Conservation (phyloP, 164 flowering plant species). For the Warburgia ugandensis region DNA sequence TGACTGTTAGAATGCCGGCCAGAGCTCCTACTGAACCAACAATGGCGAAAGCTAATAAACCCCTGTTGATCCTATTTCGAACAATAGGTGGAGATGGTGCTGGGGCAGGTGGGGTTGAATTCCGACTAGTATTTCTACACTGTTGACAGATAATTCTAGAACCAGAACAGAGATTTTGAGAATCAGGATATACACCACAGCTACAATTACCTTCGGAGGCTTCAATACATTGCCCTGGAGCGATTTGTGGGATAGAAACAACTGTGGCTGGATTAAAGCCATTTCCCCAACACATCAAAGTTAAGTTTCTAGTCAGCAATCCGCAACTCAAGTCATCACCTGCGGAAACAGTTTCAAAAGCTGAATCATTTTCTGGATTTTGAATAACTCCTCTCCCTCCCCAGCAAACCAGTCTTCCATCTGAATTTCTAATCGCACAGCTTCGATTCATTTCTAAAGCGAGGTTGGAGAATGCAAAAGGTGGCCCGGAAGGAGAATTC, state of each 20-base stretch:
- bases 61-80: slow-evolving; percentile 26
- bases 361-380: slow-evolving; percentile 18
- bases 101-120: neutral
- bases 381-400: slow-evolving; percentile 32
- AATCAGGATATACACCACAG: slow-evolving; percentile 48
- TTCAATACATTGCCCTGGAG: slow-evolving; percentile 72
- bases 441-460: slow-evolving; percentile 42
- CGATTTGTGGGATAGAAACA: slow-evolving; percentile 33
- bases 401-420: slow-evolving; percentile 63
- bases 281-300: slow-evolving; percentile 75
- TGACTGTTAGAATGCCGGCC: slow-evolving; percentile 42
- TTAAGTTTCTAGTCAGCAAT: slow-evolving; percentile 40
- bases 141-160: slow-evolving; percentile 31
- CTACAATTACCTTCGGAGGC: slow-evolving; percentile 30
- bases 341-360: slow-evolving; percentile 48
- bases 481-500: slow-evolving; percentile 17
- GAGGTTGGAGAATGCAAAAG: slow-evolving; percentile 22
- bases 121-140: neutral
- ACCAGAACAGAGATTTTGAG: slow-evolving; percentile 52
- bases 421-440: slow-evolving; percentile 44
- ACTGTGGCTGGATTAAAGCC: slow-evolving; percentile 21
- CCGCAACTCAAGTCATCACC: slow-evolving; percentile 77
- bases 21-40: slow-evolving; percentile 71
- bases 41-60: slow-evolving; percentile 62
- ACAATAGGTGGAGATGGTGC: too few species aligned